Base-by-base conservation (phyloP, 2,329 filamentous ascomycete species). In the Aspergillus sp. region DNA sequence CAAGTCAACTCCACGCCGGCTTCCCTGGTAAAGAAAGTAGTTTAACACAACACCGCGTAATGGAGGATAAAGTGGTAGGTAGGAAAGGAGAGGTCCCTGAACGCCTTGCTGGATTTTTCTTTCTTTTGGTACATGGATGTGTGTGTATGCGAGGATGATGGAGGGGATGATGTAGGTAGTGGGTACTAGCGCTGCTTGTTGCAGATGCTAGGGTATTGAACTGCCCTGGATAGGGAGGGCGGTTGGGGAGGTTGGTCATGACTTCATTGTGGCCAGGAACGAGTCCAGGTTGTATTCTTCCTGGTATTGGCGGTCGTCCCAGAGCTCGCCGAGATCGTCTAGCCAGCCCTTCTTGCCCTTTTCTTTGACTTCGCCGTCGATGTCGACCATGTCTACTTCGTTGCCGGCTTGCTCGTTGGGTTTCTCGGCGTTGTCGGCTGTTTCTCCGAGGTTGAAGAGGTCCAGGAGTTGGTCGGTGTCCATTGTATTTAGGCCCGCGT, bases 381-480 rank as follows among this genome's bases (percentile, higher is more conserved):
- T 87, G 70, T 98, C 94, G 60, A 96, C 91, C 86, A 96, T 93
- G 67, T 97, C 92, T 42, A 75, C 77, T 60, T 81, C 72, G 81
- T 83, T 73, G 69, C 79, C 81, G 48, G 82, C 83, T 55, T 84
- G 58, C n/a, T 85, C 80, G 68, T 81, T 86, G 3, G 90, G 88
- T 44, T 88, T 90, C 30, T 82, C 81, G 27, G 80, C 80, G 6
- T 74, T 77, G 8, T 81, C 79, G 8, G 78, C 78, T 5, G 88
- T 84, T 67, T 96, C 92, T 57, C 91, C 90, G 7, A 99, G 83
- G 69, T 90, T 98, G 82, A 99, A 99, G 50, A 99, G 85, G 71
- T 99, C 95, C 3, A 99, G 85, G 62, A 99, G 96, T 77, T 99
- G 93, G 72, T 98, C 95, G 41, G 96, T 99, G 76, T 98, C 94